Evolutionary conservation across 1,284 basidiomycete species (phyloP), one percentile per base, ranked within the genome.

Genomic region (Sporisorium iseilematis-ciliati): DNA sequence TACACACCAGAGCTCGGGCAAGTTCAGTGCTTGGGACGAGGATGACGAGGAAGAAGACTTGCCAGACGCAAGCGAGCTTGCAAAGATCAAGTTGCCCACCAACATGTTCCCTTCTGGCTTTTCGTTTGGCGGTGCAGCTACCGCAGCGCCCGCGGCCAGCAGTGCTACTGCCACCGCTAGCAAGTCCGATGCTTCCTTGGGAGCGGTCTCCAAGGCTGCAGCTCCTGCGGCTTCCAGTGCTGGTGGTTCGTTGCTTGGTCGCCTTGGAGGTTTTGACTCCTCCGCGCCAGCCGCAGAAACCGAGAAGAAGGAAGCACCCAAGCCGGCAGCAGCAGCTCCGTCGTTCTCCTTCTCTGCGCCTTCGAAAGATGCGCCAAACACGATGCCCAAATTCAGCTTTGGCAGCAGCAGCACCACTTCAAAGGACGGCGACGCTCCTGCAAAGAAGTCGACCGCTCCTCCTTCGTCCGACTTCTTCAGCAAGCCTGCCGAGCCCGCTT

Each of bases 81-180:
- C 75, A 29, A 83, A 82, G 76, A 84, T 84, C 72, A 82, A 82
- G 67, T 46, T 82, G 50, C 83, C 83, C 4, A 62, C 74, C 38
- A 76, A 68, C 53, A 56, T 83, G 43, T 84, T 84, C 60, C 82
- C 83, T 4, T 49, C 64, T 31, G 74, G 80, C 21, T 83, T 84
- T 49, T 70, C 75, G 33, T 83, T 84, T 55, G 78, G 73, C 45
- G 26, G 31, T 46, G 57, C 61, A 16, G n/a, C 46, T 3, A 26
- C 55, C 25, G 35, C 58, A 14, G 20, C 60, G 35, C 35, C 35
- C 12, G 35, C 35, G 7, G 10, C 57, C 10, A 11, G 51, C 10
- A 11, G 51, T n/a, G 12, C 42, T 14, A 10, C 51, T 14, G 31
- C 73, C 8, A 20, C 56, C 7, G 46, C 46, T 6, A 54, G 33